Evolutionary conservation across 2,329 filamentous ascomycete genomes (phyloP).

Genomic region (Zopfia rhizophila): DNA sequence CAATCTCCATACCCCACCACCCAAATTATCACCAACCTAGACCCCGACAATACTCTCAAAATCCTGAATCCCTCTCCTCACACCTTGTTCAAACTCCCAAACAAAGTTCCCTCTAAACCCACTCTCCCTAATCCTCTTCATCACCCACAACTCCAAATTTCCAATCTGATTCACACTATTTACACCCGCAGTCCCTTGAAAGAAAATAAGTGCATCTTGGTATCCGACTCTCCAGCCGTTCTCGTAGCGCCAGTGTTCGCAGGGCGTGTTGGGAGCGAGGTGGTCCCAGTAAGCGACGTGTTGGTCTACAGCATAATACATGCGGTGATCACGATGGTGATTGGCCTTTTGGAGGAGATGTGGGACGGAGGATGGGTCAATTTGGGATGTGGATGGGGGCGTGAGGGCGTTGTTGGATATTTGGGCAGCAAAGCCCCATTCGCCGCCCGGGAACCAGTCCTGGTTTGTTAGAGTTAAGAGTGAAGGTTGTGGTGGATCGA

Average conservation of each 20-base stretch:
- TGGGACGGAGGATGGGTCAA: slow-evolving; percentile 37
- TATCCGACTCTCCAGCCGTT: slow-evolving; percentile 68
- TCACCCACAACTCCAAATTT: slow-evolving; percentile 66
- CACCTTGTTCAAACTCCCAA: slow-evolving; percentile 64
- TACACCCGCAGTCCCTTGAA: slow-evolving; percentile 47
- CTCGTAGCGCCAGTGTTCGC: slow-evolving; percentile 65
- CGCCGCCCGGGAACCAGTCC: slow-evolving; percentile 69
- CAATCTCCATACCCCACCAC: too few species aligned
- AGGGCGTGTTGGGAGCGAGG: slow-evolving; percentile 55
- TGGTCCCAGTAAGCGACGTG: slow-evolving; percentile 64
- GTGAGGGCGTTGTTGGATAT: slow-evolving; percentile 57
- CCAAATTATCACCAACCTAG: too few species aligned
- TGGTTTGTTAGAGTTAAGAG: slow-evolving; percentile 5
- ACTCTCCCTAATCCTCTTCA: slow-evolving; percentile 65
- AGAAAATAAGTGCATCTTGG: slow-evolving; percentile 65
- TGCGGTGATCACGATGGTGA: slow-evolving; percentile 48
- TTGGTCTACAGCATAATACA: slow-evolving; percentile 48
- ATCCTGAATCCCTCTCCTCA: slow-evolving; percentile 58
- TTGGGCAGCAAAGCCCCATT: slow-evolving; percentile 69
- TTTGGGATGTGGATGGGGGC: slow-evolving; percentile 51
- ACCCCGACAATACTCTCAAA: slow-evolving; percentile 43
- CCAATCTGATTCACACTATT: slow-evolving; percentile 65
- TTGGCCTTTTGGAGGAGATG: slow-evolving; percentile 53
- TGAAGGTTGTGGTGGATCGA: not conserved
- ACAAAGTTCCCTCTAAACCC: slow-evolving; percentile 59